Evolutionary conservation across 1,139 yeast species (phyloP), one percentile per base, ranked within the genome.

Genomic region (Arxiozyma heterogenica): DNA sequence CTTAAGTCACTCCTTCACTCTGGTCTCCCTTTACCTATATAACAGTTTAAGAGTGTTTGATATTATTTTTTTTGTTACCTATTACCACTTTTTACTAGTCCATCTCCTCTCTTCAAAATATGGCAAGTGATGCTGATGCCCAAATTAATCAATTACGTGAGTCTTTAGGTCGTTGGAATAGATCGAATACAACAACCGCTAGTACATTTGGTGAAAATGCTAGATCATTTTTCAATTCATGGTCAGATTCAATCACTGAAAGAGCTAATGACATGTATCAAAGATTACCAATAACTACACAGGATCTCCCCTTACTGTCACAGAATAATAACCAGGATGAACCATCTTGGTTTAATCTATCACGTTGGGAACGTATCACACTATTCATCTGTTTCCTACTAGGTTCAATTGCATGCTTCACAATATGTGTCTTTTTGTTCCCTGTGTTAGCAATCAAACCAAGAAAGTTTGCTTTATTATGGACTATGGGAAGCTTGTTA

Each of bases 401-500:
- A 0, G 95, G 94, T 0, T 81, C 96, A 0, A 72, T 79, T 20
- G 82, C 86, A 4, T 90, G 96, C 64, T 93, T 93, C 71, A 79
- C 83, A 8, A 73, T 91, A 46, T 87, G 96, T 60, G 81, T 93
- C 64, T 82, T 89, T 55, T 72, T 91, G 63, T 83, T 93, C 68
- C 98, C 98, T 0, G 91, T 93, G 18, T 75, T 93, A 59, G 94
- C 96, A 4, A 73, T 91, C 53, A 84, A 88, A 63, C 98, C 98
- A 18, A 77, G 96, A 54, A 93, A 93, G 69, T 93, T 93, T 66
- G 98, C 88, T 5, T 71, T 85, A 62, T 67, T 94, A 47, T 93
- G 98, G 98, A 83, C 96, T 1, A 76, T 93, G 70, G 98, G 98
- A 0, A 86, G 96, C 1, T 66, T 93, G 20, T 73, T 93, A 48